Evolutionary conservation across 768 basidiomycete genomes (phyloP).

Genomic region (Phlebiopsis gigantea): DNA sequence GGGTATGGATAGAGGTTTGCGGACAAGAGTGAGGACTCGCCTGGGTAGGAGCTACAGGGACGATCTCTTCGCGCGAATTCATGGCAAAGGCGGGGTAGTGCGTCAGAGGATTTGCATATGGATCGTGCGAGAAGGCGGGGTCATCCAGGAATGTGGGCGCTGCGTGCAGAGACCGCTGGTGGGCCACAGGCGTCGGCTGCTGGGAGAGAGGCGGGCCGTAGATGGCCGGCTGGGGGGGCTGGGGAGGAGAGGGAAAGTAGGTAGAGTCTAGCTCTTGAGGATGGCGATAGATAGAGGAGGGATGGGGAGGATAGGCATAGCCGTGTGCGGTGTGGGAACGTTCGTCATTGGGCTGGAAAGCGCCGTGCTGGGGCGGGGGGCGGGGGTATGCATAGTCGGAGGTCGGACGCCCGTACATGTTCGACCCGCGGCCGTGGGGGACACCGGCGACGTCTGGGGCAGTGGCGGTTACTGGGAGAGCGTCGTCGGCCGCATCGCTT

Average conservation of each 20-base stretch:
- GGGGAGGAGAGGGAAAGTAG: conserved; percentile 1
- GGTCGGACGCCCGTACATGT: conserved; percentile 3
- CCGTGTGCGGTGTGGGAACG: not conserved
- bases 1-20: not conserved
- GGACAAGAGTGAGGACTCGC: conserved; percentile 11
- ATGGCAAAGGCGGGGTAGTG: conserved; percentile 18
- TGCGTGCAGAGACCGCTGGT: not conserved
- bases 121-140: conserved; percentile 31
- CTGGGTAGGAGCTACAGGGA: conserved; percentile 9
- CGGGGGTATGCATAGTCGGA: not conserved
- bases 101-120: conserved; percentile 23
- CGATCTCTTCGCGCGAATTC: conserved; percentile 22
- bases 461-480: not conserved
- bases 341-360: conserved; percentile 5
- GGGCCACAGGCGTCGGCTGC: not conserved
- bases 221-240: not conserved
- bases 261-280: not conserved
- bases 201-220: not conserved
- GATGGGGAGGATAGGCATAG: not conserved
- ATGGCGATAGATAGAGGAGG: not conserved
- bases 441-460: not conserved
- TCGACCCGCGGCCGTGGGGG: not conserved
- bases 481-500: not conserved
- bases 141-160: conserved; percentile 16
- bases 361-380: conserved; percentile 1